phyloP scores from a whole-genome alignment of 495 filamentous ascomycete genomes.

The Choiromyces venosus region DNA sequence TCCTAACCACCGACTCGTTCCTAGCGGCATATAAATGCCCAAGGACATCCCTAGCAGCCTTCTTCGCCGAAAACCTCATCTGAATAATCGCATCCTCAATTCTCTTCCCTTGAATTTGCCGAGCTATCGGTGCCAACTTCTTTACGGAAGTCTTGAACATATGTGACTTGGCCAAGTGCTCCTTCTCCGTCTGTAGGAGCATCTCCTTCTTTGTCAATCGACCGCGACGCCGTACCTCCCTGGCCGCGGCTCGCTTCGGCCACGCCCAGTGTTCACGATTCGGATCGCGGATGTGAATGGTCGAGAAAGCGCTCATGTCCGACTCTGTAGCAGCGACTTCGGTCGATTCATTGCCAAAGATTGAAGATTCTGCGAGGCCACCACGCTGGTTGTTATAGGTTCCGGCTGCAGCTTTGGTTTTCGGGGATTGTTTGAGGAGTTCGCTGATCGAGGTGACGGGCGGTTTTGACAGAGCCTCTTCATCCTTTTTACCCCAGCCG shows the following conservation, averaged over 20 bases:
- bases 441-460: not conserved
- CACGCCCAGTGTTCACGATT: constrained; percentile 37
- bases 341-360: constrained; percentile 55
- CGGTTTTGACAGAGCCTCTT: constrained; percentile 9
- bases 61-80: constrained; percentile 95
- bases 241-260: constrained; percentile 39
- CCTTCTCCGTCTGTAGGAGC: constrained; percentile 68
- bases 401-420: not conserved
- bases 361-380: constrained; percentile 48
- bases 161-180: constrained; percentile 57
- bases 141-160: constrained; percentile 74
- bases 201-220: constrained; percentile 57
- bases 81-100: constrained; percentile 88
- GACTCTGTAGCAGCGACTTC: constrained; percentile 40
- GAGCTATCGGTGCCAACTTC: constrained; percentile 76
- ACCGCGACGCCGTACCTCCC: constrained; percentile 61
- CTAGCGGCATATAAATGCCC: constrained; percentile 71
- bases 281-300: constrained; percentile 31
- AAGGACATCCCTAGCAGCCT: constrained; percentile 72
- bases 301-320: constrained; percentile 42
- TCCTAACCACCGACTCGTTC: constrained; percentile 66
- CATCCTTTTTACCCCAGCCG: constrained; percentile 14
- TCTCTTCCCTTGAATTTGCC: constrained; percentile 84
- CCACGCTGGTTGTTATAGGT: constrained; percentile 17
- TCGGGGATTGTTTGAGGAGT: constrained; percentile 22